These are phyloP conservation scores for Trichoderma sp. DNA, from an alignment of 2,329 filamentous ascomycete species.

Conservation along the genomic window DNA sequence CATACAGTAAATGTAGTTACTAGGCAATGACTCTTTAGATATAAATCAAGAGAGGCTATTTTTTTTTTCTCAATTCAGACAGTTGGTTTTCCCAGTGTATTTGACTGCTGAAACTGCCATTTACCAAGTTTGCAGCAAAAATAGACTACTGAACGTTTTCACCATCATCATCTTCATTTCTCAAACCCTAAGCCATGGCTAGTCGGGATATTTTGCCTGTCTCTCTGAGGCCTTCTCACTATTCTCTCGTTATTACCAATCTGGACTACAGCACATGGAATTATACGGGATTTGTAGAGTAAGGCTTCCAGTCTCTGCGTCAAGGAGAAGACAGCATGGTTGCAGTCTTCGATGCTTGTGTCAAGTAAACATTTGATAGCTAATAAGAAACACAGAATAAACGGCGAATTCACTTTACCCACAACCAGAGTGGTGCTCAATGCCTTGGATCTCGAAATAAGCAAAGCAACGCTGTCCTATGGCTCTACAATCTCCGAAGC, in stretches of 20 bases:
- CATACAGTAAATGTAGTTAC: neutral
- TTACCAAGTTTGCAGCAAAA: neutral
- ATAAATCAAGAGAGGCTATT: neutral
- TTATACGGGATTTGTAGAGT: neutral
- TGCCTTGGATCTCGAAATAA: neutral
- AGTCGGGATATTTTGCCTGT: neutral
- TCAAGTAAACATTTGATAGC: neutral
- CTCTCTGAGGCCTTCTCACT: neutral
- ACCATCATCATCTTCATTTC: neutral
- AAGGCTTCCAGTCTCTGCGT: neutral
- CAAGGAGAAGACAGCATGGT: neutral
- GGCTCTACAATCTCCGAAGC: neutral
- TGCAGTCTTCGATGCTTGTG: neutral
- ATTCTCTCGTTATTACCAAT: neutral
- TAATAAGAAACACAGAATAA: neutral
- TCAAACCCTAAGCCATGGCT: neutral
- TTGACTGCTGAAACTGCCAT: neutral
- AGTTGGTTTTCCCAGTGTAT: neutral
- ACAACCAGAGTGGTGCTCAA: neutral
- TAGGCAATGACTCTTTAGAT: neutral
- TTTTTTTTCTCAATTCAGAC: neutral
- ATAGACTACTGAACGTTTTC: neutral
- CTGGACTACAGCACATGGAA: neutral
- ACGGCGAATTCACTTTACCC: neutral
- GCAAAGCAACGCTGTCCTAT: neutral